A percentile compares a stretch with the other conserved stretches of the same genome.
These are phyloP conservation scores for Neocucurbitaria cava DNA, from an alignment of 2,329 filamentous ascomycete genomes.

Conservation along the genomic window DNA sequence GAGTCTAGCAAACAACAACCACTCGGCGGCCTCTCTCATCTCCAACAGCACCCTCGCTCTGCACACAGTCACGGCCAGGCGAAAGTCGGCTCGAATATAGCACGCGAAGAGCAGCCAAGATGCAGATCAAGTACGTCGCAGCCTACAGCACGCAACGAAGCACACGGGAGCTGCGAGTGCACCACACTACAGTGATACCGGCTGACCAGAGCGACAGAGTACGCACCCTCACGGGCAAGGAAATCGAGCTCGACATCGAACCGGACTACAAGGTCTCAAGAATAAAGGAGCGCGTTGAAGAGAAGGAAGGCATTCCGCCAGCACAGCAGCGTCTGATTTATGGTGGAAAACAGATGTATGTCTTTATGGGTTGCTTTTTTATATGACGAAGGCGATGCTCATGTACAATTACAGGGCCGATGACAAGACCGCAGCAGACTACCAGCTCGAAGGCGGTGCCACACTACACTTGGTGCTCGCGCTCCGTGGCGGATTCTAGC, in stretches of 20 bases:
- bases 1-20: conserved; percentile 18
- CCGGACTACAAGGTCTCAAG: conserved; percentile 91
- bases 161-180: too few species aligned
- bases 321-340: conserved; percentile 96
- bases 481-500: conserved; percentile 74
- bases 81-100: neutral
- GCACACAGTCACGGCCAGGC: neutral
- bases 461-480: conserved; percentile 96
- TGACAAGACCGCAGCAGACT: conserved; percentile 91
- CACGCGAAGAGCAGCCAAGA: conserved; percentile 20
- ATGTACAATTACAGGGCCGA: conserved; percentile 72
- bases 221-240: conserved; percentile 95
- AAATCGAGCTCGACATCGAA: conserved; percentile 98
- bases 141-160: too few species aligned
- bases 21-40: neutral
- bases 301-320: conserved; percentile 97
- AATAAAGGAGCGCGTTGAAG: conserved; percentile 99
- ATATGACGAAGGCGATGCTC: conserved; percentile 4
- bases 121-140: conserved; percentile 47
- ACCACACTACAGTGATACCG: neutral
- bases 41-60: neutral
- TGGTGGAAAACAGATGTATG: conserved; percentile 95
- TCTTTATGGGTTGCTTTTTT: neutral
- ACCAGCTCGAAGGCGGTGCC: conserved; percentile 87
- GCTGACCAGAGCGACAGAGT: conserved; percentile 67